These are phyloP conservation scores for Obba rivulosa DNA, from an alignment of 768 basidiomycete genomes.

Conservation along the genomic window DNA sequence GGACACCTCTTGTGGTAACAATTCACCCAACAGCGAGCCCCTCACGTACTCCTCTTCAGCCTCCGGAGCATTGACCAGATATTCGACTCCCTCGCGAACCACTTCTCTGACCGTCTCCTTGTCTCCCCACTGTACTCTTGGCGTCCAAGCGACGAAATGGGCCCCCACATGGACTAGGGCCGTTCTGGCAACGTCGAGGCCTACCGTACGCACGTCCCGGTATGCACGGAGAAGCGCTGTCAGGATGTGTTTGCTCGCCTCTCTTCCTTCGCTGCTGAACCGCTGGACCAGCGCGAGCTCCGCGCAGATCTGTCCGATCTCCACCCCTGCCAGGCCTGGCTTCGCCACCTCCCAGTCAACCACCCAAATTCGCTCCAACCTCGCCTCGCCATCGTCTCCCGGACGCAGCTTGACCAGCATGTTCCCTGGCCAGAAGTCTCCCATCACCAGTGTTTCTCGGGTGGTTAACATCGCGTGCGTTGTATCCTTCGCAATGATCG, in stretches of 20 bases:
- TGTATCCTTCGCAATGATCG: slow-evolving; percentile 26
- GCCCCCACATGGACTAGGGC: slow-evolving; percentile 47
- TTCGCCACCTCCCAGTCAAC: slow-evolving; percentile 66
- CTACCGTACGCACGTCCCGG: slow-evolving; percentile 17
- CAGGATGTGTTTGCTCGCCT: slow-evolving; percentile 32
- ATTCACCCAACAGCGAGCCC: neutral
- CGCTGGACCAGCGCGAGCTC: slow-evolving; percentile 48
- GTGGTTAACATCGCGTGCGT: slow-evolving; percentile 26
- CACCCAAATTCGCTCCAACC: slow-evolving; percentile 39
- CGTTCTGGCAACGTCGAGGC: slow-evolving; percentile 22
- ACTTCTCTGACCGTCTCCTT: slow-evolving; percentile 42
- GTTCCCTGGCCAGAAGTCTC: slow-evolving; percentile 75
- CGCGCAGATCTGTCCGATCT: slow-evolving; percentile 61
- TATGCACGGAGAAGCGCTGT: slow-evolving; percentile 44
- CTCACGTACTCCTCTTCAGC: slow-evolving; percentile 6
- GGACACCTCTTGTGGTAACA: neutral
- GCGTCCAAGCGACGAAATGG: slow-evolving; percentile 49
- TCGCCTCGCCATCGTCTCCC: slow-evolving; percentile 13
- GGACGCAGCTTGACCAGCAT: slow-evolving; percentile 39
- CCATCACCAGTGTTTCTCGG: slow-evolving; percentile 40
- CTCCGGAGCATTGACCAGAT: slow-evolving; percentile 5
- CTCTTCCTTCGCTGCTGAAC: slow-evolving; percentile 38
- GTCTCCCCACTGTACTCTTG: slow-evolving; percentile 45
- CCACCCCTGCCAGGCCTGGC: slow-evolving; percentile 50
- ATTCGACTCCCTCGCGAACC: slow-evolving; percentile 44